Base-by-base conservation (phyloP, 2,329 filamentous ascomycete genomes). In the Penicillium sp. region DNA sequence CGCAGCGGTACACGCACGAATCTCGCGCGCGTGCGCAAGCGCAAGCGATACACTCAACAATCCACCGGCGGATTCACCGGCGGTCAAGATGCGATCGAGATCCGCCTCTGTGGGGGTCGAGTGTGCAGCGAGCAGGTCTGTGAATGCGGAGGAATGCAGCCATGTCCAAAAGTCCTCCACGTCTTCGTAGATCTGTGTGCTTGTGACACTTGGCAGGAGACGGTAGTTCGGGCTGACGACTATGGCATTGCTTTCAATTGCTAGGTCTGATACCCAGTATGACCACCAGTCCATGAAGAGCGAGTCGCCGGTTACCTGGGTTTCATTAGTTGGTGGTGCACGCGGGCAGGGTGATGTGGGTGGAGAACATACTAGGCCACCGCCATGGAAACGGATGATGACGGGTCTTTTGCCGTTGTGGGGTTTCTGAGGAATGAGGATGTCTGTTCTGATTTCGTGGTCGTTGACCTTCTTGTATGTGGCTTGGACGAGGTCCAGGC, bases 141-240 rank as follows among this genome's bases (percentile, higher is more conserved):
- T 13, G 0, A 64, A 43, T 0, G 51, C 31, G 1, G 59, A 34
- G 0, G 61, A 63, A 22, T 58, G 61, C 2, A 80, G 58, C 80
- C 81, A 83, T 5, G 55, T 57, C 77, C 77, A 83, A 62, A 81
- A 79, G 56, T 80, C 76, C 8, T 66, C 49, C 1, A 83, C 55
- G 60, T 83, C 81, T 5, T 73, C 62, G 22, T 81, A 69, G 53
- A 82, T 78, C 14, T 83, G 77, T 2, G 67, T 45, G 32, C 78
- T 77, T 18, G 52, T 77, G 49, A 76, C 69, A 54, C 82, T 80
- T 21, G 81, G 81, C n/a, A 80, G 56, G 3, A 83, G 75, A 8
- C 80, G 79, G 67, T 84, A 80, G 63, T 81, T 77, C 0, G 79
- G 76, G 1, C 74, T 67, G 6, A 83, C 61, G 24, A 79, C 68